Percentiles rank a stretch among this genome's conserved stretches.
Evolutionary conservation across 2,329 filamentous ascomycete species (phyloP).

Genomic region (Clonostachys byssicola): DNA sequence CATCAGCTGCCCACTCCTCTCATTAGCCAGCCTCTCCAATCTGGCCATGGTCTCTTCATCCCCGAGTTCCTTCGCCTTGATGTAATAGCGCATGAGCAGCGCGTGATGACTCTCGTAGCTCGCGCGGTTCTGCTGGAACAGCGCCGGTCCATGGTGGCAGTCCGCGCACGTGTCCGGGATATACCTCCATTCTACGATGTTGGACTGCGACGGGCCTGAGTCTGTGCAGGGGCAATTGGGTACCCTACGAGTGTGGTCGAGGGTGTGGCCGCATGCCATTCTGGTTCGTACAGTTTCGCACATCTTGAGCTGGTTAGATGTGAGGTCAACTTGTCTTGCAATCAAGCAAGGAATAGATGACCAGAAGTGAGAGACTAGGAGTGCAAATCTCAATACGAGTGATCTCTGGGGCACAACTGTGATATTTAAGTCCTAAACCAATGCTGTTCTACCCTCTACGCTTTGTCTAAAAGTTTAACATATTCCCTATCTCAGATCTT

Average conservation of each 20-base stretch:
- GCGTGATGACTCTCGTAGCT: constrained; percentile 17
- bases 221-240: too few species aligned
- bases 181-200: constrained; percentile 8
- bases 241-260: constrained; percentile 5
- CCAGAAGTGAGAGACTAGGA: too few species aligned
- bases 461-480: too few species aligned
- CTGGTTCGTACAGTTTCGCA: constrained; percentile 14
- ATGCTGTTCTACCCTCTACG: too few species aligned
- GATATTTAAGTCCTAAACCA: too few species aligned
- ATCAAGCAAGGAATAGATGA: too few species aligned
- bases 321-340: too few species aligned
- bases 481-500: too few species aligned
- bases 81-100: constrained; percentile 15
- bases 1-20: not conserved
- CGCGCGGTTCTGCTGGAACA: constrained; percentile 13
- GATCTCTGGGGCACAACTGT: too few species aligned
- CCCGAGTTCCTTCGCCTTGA: constrained; percentile 13
- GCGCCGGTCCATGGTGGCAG: constrained; percentile 22
- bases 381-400: too few species aligned
- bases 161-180: constrained; percentile 28
- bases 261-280: constrained; percentile 16
- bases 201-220: not conserved
- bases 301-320: constrained; percentile 5
- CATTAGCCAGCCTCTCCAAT: not conserved
- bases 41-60: constrained; percentile 13